Evolutionary conservation across 1,139 yeast species (phyloP), one percentile per base, ranked within the genome.

Genomic region (Eremothecium coryli): DNA sequence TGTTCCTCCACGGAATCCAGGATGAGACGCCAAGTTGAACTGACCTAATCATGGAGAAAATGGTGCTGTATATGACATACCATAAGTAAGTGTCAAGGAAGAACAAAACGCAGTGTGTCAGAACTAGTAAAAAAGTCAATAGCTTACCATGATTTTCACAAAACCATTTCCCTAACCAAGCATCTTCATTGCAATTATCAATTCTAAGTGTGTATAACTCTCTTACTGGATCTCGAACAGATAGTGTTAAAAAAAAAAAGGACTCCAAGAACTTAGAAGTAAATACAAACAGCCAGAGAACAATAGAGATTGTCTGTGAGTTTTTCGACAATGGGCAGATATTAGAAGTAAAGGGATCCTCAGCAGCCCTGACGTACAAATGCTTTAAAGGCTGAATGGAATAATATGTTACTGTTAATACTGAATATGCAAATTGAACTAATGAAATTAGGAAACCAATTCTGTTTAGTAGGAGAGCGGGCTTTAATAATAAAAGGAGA

Each of bases 1-100:
- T 86, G 62, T 90, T 90, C 76, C 97, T 82, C 98, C 98, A 90
- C 42, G 98, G 98, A 37, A 97, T 90, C 71, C 88, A 79, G 48
- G 90, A 86, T 33, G 97, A 90, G 54, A 88, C 86, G 78, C 98
- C 98, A 63, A 90, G 72, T 70, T 88, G 88, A 73, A 90, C 88
- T 18, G 97, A 90, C 61, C 95, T 84, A 52, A 95, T 95, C 54
- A 88, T 86, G 41, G 97, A 88, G 73, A 85, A 86, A 50, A 85
- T 73, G 63, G 95, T 81, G 75, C 86, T 90, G 62, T 82, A 79
- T 51, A 90, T 71, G 70, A 90, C 86, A 72, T 88, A 90, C 97
- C 98, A 90, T 80, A 90, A 74, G 63, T 85, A 90, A 46, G 97
- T 86, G 80, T 90, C 98, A 71, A 77, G 70, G 64, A 76, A 76